A percentile compares a stretch with the other conserved stretches of the same genome.
These are phyloP conservation scores for Alternaria sp. DNA, from an alignment of 2,329 filamentous ascomycete genomes.

Conservation along the genomic window DNA sequence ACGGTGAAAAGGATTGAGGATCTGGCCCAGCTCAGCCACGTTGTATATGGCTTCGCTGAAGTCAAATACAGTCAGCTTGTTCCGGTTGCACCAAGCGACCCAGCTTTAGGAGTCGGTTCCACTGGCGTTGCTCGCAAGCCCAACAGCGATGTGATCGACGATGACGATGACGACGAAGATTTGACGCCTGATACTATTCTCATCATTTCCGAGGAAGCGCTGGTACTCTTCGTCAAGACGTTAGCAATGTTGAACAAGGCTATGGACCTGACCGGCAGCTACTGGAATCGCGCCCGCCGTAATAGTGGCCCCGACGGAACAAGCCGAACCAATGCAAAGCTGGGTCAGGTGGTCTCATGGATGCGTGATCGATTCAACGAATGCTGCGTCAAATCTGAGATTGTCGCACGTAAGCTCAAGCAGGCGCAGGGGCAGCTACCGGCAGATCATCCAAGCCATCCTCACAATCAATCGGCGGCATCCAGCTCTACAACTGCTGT, in stretches of 20 bases:
- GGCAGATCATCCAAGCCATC: conserved; percentile 83
- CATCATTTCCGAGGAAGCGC: conserved; percentile 86
- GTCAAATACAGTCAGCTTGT: conserved; percentile 99
- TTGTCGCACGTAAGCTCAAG: conserved; percentile 85
- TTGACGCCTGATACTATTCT: conserved; percentile 87
- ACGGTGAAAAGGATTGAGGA: conserved; percentile 87
- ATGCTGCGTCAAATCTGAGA: conserved; percentile 92
- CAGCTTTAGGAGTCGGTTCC: conserved; percentile 66
- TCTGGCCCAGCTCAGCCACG: conserved; percentile 88
- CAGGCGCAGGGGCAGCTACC: conserved; percentile 87
- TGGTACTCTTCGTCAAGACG: conserved; percentile 96
- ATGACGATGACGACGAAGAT: conserved; percentile 64
- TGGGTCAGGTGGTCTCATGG: conserved; percentile 96
- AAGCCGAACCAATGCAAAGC: conserved; percentile 54
- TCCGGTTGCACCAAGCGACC: conserved; percentile 78
- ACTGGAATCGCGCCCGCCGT: conserved; percentile 83
- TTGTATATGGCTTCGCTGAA: conserved; percentile 96
- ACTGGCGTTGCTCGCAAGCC: conserved; percentile 55
- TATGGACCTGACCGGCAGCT: conserved; percentile 91
- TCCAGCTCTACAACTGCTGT: conserved; percentile 63
- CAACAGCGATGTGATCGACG: conserved; percentile 57
- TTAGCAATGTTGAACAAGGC: conserved; percentile 87
- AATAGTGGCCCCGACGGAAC: conserved; percentile 56
- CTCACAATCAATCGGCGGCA: conserved; percentile 72
- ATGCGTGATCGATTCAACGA: conserved; percentile 94